These are phyloP conservation scores for Lachnellula cervina DNA, from an alignment of 2,329 filamentous ascomycete genomes.

Conservation along the genomic window DNA sequence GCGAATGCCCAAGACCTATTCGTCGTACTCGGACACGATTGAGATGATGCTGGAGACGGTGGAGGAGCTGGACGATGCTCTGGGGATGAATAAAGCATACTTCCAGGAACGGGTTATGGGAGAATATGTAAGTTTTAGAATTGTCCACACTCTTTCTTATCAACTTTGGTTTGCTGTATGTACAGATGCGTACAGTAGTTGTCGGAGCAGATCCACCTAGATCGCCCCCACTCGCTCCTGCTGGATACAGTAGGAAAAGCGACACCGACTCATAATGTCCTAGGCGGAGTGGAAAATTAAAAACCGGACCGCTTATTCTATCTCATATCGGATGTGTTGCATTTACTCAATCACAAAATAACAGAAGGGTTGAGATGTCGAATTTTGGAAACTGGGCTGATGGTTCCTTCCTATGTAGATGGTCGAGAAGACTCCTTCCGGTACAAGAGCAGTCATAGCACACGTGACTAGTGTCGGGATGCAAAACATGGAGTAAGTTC, in stretches of 20 bases:
- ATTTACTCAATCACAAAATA: too few relatives aligned
- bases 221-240: too few relatives aligned
- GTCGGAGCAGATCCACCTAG: too few relatives aligned
- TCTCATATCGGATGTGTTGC: too few relatives aligned
- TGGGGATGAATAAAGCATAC: conserved; percentile 12
- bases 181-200: too few relatives aligned
- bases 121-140: conserved; percentile 6
- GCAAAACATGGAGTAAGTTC: background rate
- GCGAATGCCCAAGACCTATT: conserved; percentile 15
- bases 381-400: too few relatives aligned
- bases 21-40: conserved; percentile 14
- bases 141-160: too few relatives aligned
- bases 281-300: too few relatives aligned
- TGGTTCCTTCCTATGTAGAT: background rate
- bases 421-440: background rate
- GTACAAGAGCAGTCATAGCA: background rate
- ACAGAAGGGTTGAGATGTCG: too few relatives aligned
- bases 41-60: conserved; percentile 10
- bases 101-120: conserved; percentile 9
- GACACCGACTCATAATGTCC: background rate
- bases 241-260: too few relatives aligned
- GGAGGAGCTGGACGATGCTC: conserved; percentile 6
- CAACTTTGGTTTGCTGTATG: too few relatives aligned
- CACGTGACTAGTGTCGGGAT: conserved; percentile 4
- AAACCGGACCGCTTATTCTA: too few relatives aligned